Base-by-base conservation (phyloP, 139 green algal genomes). In the Haematococcus sp. region DNA sequence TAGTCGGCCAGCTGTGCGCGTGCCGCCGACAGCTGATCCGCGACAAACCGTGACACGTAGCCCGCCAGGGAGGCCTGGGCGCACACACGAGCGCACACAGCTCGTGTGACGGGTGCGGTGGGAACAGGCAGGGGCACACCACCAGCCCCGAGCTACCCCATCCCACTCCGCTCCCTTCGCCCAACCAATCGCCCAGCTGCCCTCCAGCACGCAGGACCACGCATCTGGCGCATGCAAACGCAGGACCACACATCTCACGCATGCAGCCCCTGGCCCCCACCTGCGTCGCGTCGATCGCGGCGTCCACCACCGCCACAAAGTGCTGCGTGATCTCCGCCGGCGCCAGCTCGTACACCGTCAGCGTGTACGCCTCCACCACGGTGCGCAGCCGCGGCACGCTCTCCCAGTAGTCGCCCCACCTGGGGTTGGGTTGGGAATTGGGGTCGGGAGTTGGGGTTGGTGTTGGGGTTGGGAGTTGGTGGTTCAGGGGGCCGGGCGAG, bases 321-420 rank as follows among this genome's bases (percentile, higher is more conserved):
- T 78, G 74, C 25, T 68, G 28, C 56, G 59, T 73, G 31, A 88
- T 78, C 49, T 85, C 76, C 0, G 73, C 56, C 0, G 85, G 83
- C 54, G 70, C 27, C 44, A 90, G 74, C 34, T 80, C 73, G 64
- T 83, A 92, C 3, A 80, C 78, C 25, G 69, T 78, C 43, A 77
- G 65, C 3, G 75, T 81, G 79, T 92, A 91, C 13, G 81, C 77
- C 79, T 90, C 83, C 61, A 84, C 73, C n/a, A 90, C 78, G 19
- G 68, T 79, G 61, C 83, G 81, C 13, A 52, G 78, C 28, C 61
- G 74, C 0, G 87, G 87, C 28, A 84, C 83, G 23, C 75, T 71
- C 65, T 86, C 80, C 72, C 76, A 91, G 76, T 84, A 87, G 22
- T 73, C 60, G 17, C 76, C 73, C 51, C 60, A 79, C 52, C 67